These are phyloP conservation scores for Wickerhamomyces ciferrii DNA, from an alignment of 805 yeast genomes.

Conservation along the genomic window DNA sequence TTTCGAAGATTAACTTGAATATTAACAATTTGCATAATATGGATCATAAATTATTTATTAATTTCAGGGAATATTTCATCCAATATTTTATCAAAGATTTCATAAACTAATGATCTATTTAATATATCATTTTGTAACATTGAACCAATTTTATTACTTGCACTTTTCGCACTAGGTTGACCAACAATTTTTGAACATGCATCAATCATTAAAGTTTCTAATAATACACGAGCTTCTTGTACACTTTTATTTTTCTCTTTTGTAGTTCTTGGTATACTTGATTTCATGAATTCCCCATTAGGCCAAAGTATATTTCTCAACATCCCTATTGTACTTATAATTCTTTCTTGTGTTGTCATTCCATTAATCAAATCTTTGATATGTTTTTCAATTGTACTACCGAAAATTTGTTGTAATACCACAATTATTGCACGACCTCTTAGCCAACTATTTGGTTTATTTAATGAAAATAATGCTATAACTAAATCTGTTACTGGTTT, in stretches of 20 bases:
- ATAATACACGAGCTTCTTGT: slow-evolving; percentile 52
- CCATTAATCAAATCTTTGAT: slow-evolving; percentile 33
- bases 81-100: slow-evolving; percentile 52
- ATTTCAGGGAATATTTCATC: slow-evolving; percentile 29
- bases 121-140: slow-evolving; percentile 71
- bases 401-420: slow-evolving; percentile 78
- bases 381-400: slow-evolving; percentile 76
- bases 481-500: slow-evolving; percentile 79
- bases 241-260: slow-evolving; percentile 47
- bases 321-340: slow-evolving; percentile 34
- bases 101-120: slow-evolving; percentile 57
- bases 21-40: too few relatives aligned
- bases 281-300: slow-evolving; percentile 43
- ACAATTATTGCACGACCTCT: slow-evolving; percentile 81
- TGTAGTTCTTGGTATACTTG: slow-evolving; percentile 39
- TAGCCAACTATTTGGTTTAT: slow-evolving; percentile 66
- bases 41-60: neutral
- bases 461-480: slow-evolving; percentile 62
- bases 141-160: slow-evolving; percentile 53
- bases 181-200: slow-evolving; percentile 75
- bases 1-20: neutral
- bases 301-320: slow-evolving; percentile 41
- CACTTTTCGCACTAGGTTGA: slow-evolving; percentile 51
- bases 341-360: slow-evolving; percentile 36
- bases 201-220: slow-evolving; percentile 57